Base-by-base conservation (phyloP, 1,284 basidiomycete species). In the Laetiporus sulphureus region DNA sequence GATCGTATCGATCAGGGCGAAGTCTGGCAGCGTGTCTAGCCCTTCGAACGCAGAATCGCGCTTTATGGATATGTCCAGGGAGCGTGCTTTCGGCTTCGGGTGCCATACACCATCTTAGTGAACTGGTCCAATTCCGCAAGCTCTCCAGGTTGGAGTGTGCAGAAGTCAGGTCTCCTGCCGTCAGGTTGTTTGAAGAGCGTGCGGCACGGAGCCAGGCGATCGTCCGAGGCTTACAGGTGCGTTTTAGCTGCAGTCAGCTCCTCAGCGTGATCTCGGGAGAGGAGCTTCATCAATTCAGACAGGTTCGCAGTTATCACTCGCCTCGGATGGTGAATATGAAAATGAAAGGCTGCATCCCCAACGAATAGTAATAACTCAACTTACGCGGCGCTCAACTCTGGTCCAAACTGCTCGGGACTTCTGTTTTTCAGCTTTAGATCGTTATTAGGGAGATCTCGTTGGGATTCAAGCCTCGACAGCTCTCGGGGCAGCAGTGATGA, bases 71-170 rank as follows among this genome's bases (percentile, higher is more conserved):
- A 48, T 41, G 20, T 60, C 55, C 21, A 67, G 61, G 42, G 42
- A 73, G 64, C n/a, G 76, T 51, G 47, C 66, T 63, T 23, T 62
- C 54, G 27, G 66, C 50, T 3, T 69, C 63, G 3, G 53, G 45
- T 45, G 11, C 40, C 32, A 31, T 50, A 53, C 13, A 60, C 50
- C 5, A 73, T 39, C 51, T 77, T 72, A 3, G 72, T 67, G 50
- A 75, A 77, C 58, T 77, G 69, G 62, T 73, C 72, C 35, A 75
- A 49, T 38, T 70, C 68, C 32, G 66, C 59, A 13, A 77, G 59
- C 44, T 70, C 64, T 18, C 48, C 29, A n/a, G n/a, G 32, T 61
- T 54, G 13, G 71, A 45, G 5, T 58, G 59, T 13, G 49, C 40
- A 16, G 67, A 52, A 10, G 61, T 67, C 18, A 68, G 46, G 44